Base-by-base conservation (phyloP, 176 grass and related monocot genomes). In the Aegilops umbellulata region DNA sequence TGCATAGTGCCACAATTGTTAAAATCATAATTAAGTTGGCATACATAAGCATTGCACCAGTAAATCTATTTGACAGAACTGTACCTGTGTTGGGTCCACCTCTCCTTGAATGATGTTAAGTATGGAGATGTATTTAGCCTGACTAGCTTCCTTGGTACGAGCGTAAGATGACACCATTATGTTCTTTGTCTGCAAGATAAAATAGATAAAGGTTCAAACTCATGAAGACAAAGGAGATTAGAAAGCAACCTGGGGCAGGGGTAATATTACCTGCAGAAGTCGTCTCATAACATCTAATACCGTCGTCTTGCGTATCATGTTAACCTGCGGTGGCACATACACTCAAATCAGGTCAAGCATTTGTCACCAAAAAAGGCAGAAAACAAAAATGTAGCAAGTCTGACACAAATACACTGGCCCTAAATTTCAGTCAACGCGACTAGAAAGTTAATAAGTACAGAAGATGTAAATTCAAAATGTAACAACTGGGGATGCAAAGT, bases 111-210 rank as follows among this genome's bases (percentile, higher is more conserved):
- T 99, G 61, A 99, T 94, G 78, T 99, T 99, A 57, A 99, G 87
- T 87, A 96, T 99, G 69, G 97, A 99, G 79, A 99, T 99, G 82
- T 99, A 99, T 91, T 99, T 99, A 46, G 97, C 97, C 78, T 99
- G 97, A 87, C 97, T 99, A 77, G 97, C 97, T 89, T 99, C 97
- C 85, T 99, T 99, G 53, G 94, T 99, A 25, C 97, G 97, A 63
- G 94, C 97, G 65, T 99, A 99, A 41, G 94, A 99, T 73, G 97
- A 99, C 35, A 95, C 94, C 97, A 99, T 99, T 86, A 99, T 96
- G 80, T 99, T 99, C 84, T 99, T 99, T 58, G 97, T 94, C 92
- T 99, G 90, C 71, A 88, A 84, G 64, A 85, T 84, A 85, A 31
- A 31, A 78, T 58, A 66, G 23, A 51, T 70, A 81, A 60, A 75